A percentile compares a stretch with the other conserved stretches of the same genome.
Evolutionary conservation across 768 basidiomycete genomes (phyloP).

Genomic region (Russula ochroleuca): DNA sequence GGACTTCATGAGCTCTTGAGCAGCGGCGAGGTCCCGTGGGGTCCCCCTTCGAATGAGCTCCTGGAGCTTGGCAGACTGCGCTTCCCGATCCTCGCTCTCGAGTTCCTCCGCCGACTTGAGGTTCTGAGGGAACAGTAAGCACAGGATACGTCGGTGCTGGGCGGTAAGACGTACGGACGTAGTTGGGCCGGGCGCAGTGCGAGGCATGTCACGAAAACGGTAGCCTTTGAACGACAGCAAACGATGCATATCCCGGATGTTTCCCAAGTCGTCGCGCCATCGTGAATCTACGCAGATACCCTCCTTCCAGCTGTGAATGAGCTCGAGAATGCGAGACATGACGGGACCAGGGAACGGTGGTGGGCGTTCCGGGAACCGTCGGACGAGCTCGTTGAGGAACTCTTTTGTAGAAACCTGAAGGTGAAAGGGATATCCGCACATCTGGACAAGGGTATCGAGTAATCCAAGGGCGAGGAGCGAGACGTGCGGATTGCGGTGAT

Average conservation of each 20-base stretch:
- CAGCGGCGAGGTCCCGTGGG: constrained; percentile 89
- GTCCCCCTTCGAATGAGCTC: constrained; percentile 95
- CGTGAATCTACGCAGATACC: constrained; percentile 83
- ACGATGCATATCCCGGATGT: constrained; percentile 97
- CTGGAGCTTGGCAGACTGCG: constrained; percentile 96
- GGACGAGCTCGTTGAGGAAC: constrained; percentile 96
- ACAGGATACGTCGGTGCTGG: background rate
- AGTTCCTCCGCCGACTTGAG: constrained; percentile 95
- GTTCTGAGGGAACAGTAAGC: constrained; percentile 45
- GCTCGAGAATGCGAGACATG: constrained; percentile 90
- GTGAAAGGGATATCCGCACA: constrained; percentile 96
- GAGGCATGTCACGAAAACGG: constrained; percentile 57
- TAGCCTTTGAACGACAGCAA: constrained; percentile 91
- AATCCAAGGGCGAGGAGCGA: constrained; percentile 81
- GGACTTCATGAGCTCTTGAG: constrained; percentile 96
- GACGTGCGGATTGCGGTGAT: constrained; percentile 90
- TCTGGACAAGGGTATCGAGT: constrained; percentile 87
- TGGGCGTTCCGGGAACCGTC: constrained; percentile 95
- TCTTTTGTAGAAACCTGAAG: constrained; percentile 97
- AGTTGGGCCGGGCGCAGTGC: constrained; percentile 35
- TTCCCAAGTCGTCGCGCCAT: constrained; percentile 94
- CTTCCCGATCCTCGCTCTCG: constrained; percentile 90
- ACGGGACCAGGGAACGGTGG: constrained; percentile 92
- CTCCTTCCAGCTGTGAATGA: constrained; percentile 94
- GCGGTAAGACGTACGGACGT: constrained; percentile 40